Evolutionary conservation across 2,329 filamentous ascomycete species (phyloP), one percentile per base, ranked within the genome.

Genomic region (Tolypocladium tropicale): DNA sequence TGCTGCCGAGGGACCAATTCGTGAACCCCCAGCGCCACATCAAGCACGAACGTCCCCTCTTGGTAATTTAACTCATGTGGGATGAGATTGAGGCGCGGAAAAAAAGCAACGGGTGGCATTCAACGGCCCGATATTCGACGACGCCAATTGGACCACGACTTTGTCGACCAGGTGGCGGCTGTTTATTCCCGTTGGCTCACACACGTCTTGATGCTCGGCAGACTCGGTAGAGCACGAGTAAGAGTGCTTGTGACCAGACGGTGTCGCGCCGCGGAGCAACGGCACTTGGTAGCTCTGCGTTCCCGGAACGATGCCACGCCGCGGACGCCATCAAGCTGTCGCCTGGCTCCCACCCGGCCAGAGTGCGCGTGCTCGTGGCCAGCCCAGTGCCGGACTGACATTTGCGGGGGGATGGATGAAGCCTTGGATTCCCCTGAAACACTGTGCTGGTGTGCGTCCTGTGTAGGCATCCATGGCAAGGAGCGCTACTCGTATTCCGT

Each of bases 71-170:
- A 54, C 53, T 23, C 14, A 34, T 32, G 30, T 54, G 53, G 30
- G 33, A 54, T 39, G 53, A 55, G 43, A 55, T 30, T 30, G 28
- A n/a, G 46, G 21, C 54, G 30, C 21, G 18, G 14, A 36, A 56
- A 52, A 52, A 43, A 56, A 46, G n/a, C 46, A 33, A 51, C 52
- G 46, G 43, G 37, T 56, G 51, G 51, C 33, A 52, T 43, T 52
- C 52, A 37, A 36, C 53, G 53, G 52, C 46, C 46, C 54, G 46
- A 52, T 52, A 16, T 11, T 46, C 32, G 30, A 48, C 12, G 46
- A 30, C 23, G 53, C 21, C 37, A 36, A 52, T 46, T 33, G 36
- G n/a, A 10, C 14, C 23, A n/a, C 21, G 39, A 48, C 39, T 37
- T n/a, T 43, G 10, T 51, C 23, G 23, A 53, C 34, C 49, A 55